Evolutionary conservation across 2,329 filamentous ascomycete species (phyloP), one percentile per base, ranked within the genome.

Genomic region (Penicillium verrucosum): DNA sequence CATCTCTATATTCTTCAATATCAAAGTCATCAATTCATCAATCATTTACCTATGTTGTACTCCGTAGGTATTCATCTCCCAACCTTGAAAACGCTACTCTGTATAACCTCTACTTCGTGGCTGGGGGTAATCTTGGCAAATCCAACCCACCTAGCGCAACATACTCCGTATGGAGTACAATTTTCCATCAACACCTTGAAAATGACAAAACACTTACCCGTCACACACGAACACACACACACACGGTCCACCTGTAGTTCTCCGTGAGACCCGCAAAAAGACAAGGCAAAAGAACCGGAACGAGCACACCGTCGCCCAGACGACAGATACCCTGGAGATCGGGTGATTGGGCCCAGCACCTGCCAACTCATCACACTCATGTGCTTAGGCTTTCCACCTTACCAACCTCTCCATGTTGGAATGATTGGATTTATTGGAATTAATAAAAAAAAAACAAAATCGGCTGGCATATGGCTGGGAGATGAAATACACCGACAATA

Each of bases 281-380:
- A 43, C 38, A 44, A 18, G 36, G 27, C 37, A 21, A n/a, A 32
- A 27, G 27, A 32, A 45, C 11, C 23, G 14, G 18, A 32, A 25
- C 23, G 44, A 34, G 21, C n/a, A 52, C 43, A 44, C 37, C 56
- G 63, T 66, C 64, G 57, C 58, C 64, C 51, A 48, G 64, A 61
- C 62, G 64, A 66, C 62, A 43, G 23, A 43, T 16, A 49, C 47
- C 50, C 53, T 59, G 53, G 51, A 52, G 34, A 41, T 49, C 50
- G 56, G 32, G 27, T 54, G 58, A 66, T 66, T 65, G 62, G 64
- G 53, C 50, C 62, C 43, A 29, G 37, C 12, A 23, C 16, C 56
- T 65, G 64, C 64, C 64, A 64, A 48, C 61, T 60, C 63, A 62
- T 65, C 62, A 65, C 59, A 54, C 44, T 51, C 18, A 27, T 48